These are phyloP conservation scores for Aphanomyces cochlioides DNA, from an alignment of 352 stramenopile species.

Conservation along the genomic window DNA sequence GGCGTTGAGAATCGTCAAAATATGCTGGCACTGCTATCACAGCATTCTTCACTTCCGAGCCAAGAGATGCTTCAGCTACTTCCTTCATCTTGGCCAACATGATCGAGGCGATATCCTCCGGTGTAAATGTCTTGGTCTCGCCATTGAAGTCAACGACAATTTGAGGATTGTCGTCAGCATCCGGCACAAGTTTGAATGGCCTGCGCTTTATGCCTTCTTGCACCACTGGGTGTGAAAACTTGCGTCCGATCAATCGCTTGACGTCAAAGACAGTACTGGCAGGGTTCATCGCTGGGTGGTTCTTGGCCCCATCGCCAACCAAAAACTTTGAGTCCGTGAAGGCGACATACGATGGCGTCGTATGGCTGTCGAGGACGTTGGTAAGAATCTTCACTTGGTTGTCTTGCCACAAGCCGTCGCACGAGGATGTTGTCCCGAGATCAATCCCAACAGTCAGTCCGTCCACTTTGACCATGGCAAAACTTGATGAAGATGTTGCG, in stretches of 20 bases:
- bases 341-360: slow-evolving; percentile 89
- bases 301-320: slow-evolving; percentile 79
- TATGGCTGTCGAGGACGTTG: slow-evolving; percentile 77
- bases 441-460: slow-evolving; percentile 68
- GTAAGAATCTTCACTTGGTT: slow-evolving; percentile 54
- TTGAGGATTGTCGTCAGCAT: slow-evolving; percentile 67
- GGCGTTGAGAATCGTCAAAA: slow-evolving; percentile 94
- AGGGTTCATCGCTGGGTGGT: slow-evolving; percentile 89
- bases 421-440: slow-evolving; percentile 93
- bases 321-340: slow-evolving; percentile 79
- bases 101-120: slow-evolving; percentile 87
- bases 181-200: slow-evolving; percentile 75
- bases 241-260: slow-evolving; percentile 94
- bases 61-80: slow-evolving; percentile 70
- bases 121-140: slow-evolving; percentile 72
- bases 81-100: slow-evolving; percentile 82
- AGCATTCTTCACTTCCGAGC: slow-evolving; percentile 60
- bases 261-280: slow-evolving; percentile 95
- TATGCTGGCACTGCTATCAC: slow-evolving; percentile 95
- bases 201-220: slow-evolving; percentile 71
- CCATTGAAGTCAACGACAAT: slow-evolving; percentile 85
- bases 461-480: not conserved
- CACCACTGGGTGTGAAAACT: slow-evolving; percentile 88
- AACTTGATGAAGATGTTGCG: too few relatives aligned
- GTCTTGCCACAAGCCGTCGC: slow-evolving; percentile 92